Base-by-base conservation (phyloP, 331 rosid species). In the Spiraea crenata region DNA sequence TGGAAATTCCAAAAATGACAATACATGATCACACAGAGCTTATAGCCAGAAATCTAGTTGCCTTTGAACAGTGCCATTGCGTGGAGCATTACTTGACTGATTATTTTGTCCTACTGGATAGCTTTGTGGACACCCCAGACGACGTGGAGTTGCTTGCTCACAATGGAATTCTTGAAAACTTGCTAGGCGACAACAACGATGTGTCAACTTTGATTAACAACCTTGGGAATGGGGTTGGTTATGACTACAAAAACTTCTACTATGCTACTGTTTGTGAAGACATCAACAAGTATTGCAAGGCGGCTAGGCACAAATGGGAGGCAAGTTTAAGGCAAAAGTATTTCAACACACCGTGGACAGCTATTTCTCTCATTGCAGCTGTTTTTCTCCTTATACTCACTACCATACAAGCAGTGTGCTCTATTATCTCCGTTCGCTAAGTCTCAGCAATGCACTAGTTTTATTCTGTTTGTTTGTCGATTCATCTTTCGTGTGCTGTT, bases 321-420 rank as follows among this genome's bases (percentile, higher is more conserved):
- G 72, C 72, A 50, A 40, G 8, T 39, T 50, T 35, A 6, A 50
- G 2, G 3, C 75, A 74, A 12, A 45, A 69, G 10, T 82, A 79
- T 16, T 72, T 72, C 41, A 6, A 71, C 57, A 71, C 59, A 47
- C 75, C 59, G 17, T 71, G 67, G 35, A 9, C 55, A 45, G 11
- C 34, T 17, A 12, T 71, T 3, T 71, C 75, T 35, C 57, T 58
- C 57, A 9, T 59, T 19, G 72, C 80, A 14, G 84, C 72, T 50
- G 15, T 15, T 17, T 3, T 61, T n/a, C 39, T 72, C n/a, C 59
- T 82, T 25, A 0, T 71, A 0, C 64, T 71, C 14, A 46, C 75
- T 9, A 2, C 34, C 67, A 46, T 58, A 44, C 75, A 71, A 60
- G 34, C 75, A 5, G 66, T 71, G 19, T 69, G 39, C 9, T 46